phyloP scores from a whole-genome alignment of 345 rosid species.

The Noccaea bulbosa region DNA sequence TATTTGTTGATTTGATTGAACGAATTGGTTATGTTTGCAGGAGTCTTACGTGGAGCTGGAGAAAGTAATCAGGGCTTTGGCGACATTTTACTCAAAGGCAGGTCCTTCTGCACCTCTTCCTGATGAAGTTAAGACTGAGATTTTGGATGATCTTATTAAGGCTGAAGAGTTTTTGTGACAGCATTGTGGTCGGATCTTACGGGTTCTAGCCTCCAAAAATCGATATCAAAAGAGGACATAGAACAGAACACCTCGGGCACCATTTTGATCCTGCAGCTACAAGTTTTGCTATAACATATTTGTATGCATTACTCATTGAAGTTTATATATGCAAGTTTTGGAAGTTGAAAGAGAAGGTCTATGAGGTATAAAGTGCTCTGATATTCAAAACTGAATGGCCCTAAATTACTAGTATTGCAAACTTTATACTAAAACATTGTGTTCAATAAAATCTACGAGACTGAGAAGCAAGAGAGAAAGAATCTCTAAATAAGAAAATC shows the following conservation, averaged over 20 bases:
- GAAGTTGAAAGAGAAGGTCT: conserved; percentile 11
- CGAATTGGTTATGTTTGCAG: conserved; percentile 45
- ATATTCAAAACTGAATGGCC: background rate
- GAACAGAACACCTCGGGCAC: too few relatives aligned
- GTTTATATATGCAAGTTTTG: background rate
- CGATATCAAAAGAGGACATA: background rate
- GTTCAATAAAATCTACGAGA: background rate
- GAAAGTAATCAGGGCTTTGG: conserved; percentile 76
- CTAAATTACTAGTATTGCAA: too few relatives aligned
- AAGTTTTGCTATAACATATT: conserved; percentile 23
- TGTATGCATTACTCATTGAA: background rate
- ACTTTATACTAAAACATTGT: too few relatives aligned
- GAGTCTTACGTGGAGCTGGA: conserved; percentile 80
- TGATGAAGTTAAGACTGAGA: conserved; percentile 68
- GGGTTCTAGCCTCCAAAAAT: background rate
- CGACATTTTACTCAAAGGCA: conserved; percentile 78
- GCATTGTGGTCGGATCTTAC: background rate
- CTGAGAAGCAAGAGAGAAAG: conserved; percentile 26
- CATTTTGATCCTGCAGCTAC: background rate
- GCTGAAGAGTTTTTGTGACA: conserved; percentile 77
- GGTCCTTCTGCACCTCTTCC: conserved; percentile 87
- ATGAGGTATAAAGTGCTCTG: background rate
- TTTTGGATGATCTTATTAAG: conserved; percentile 55
- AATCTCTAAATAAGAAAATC: background rate
- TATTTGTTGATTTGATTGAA: background rate